A percentile compares a stretch with the other conserved stretches of the same genome.
These are phyloP conservation scores for Ceratonia siliqua DNA, from an alignment of 306 rosid species.

Conservation along the genomic window DNA sequence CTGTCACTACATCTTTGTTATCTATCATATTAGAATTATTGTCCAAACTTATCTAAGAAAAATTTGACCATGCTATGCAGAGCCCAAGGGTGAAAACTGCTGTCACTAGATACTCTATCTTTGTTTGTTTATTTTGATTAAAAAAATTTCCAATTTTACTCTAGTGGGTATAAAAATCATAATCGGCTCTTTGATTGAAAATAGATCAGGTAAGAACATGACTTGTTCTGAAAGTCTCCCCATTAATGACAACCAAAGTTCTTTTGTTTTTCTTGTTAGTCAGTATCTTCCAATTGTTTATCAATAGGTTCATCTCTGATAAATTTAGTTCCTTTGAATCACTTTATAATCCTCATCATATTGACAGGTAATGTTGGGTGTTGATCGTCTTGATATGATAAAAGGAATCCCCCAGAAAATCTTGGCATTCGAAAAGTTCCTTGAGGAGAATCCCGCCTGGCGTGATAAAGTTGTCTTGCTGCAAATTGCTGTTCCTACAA, in stretches of 20 bases:
- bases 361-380: constrained; percentile 91
- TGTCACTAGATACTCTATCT: not conserved
- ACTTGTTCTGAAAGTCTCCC: not conserved
- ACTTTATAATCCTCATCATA: constrained; percentile 33
- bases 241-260: not conserved
- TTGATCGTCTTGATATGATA: constrained; percentile 97
- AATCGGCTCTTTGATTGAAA: not conserved
- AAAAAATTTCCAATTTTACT: not conserved
- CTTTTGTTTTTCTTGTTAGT: not conserved
- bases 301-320: not conserved
- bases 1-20: not conserved
- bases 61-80: not conserved
- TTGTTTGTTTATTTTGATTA: not conserved
- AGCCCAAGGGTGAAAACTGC: not conserved
- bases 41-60: not conserved
- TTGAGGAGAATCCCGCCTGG: constrained; percentile 89
- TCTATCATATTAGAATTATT: not conserved
- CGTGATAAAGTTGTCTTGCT: constrained; percentile 93
- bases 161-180: not conserved
- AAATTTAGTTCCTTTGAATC: constrained; percentile 33
- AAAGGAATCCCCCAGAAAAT: constrained; percentile 96
- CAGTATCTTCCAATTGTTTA: not conserved
- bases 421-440: constrained; percentile 93
- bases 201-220: not conserved
- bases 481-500: constrained; percentile 95